Conservation (phyloP, 495 filamentous ascomycete species). For the Penicillium odoratum region DNA sequence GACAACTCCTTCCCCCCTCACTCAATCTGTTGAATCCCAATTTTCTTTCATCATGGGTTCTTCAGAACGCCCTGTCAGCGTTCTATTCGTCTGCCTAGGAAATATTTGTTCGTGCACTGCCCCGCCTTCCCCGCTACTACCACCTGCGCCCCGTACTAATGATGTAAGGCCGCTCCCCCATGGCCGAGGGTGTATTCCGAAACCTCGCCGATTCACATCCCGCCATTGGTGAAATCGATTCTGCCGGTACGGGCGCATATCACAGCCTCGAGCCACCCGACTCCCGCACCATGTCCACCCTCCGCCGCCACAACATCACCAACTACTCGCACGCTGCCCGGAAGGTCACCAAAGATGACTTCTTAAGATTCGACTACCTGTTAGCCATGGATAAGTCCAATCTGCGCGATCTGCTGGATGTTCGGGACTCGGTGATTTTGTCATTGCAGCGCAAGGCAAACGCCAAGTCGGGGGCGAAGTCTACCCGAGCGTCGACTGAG, state of each 20-base stretch:
- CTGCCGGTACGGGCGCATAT: conserved; percentile 86
- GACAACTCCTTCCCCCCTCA: neutral
- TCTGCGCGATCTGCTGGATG: conserved; percentile 63
- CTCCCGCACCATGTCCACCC: conserved; percentile 78
- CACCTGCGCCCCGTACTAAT: neutral
- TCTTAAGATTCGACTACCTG: conserved; percentile 84
- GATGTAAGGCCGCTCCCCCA: conserved; percentile 66
- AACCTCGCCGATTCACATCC: conserved; percentile 59
- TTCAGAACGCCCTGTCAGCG: conserved; percentile 54
- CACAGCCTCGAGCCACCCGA: conserved; percentile 75
- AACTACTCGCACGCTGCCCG: conserved; percentile 77
- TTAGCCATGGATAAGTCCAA: conserved; percentile 94
- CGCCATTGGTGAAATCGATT: conserved; percentile 73
- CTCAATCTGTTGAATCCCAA: neutral
- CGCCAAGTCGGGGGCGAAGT: conserved; percentile 28
- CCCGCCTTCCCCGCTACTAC: conserved; percentile 7
- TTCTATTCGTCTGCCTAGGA: conserved; percentile 94
- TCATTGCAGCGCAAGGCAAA: conserved; percentile 41
- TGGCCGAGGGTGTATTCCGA: conserved; percentile 93
- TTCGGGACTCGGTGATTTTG: conserved; percentile 51
- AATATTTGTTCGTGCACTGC: conserved; percentile 74
- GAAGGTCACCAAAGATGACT: conserved; percentile 70
- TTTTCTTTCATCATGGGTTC: conserved; percentile 19
- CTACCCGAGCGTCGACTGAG: conserved; percentile 27
- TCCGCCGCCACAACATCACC: conserved; percentile 69